A percentile compares a stretch with the other conserved stretches of the same genome.
phyloP scores from a whole-genome alignment of 345 rosid genomes.

The Bruguiera sexangula region DNA sequence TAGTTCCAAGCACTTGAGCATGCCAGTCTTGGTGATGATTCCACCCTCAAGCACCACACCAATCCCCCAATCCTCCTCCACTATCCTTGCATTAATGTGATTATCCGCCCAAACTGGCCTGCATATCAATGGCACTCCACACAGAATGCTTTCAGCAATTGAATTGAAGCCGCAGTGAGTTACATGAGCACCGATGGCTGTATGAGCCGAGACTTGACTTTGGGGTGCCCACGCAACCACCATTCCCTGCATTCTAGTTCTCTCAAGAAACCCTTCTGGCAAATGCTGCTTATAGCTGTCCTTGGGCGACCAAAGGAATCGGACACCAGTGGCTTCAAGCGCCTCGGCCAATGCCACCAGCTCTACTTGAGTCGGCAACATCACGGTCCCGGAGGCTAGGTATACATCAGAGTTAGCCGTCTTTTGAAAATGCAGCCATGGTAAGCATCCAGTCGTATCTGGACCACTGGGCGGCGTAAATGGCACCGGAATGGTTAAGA shows the following conservation, averaged over 20 bases:
- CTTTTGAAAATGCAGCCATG: slow-evolving; percentile 9
- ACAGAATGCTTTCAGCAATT: slow-evolving; percentile 43
- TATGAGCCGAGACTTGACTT: background rate
- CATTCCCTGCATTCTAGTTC: background rate
- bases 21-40: slow-evolving; percentile 23
- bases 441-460: background rate
- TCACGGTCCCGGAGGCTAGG: background rate
- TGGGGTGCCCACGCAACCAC: slow-evolving; percentile 9
- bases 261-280: slow-evolving; percentile 14
- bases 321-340: background rate
- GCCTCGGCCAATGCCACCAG: background rate
- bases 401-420: background rate
- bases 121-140: slow-evolving; percentile 60
- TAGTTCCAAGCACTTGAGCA: slow-evolving; percentile 38
- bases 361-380: background rate
- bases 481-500: background rate
- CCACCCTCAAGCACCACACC: slow-evolving; percentile 41
- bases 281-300: slow-evolving; percentile 2
- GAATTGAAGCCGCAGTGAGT: slow-evolving; percentile 46
- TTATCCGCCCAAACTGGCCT: slow-evolving; percentile 56
- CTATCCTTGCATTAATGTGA: slow-evolving; percentile 39
- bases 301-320: slow-evolving; percentile 23
- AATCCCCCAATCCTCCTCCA: slow-evolving; percentile 50
- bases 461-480: background rate
- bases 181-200: slow-evolving; percentile 1